Evolutionary conservation across 1,284 basidiomycete genomes (phyloP), one percentile per base, ranked within the genome.

Genomic region (Cutaneotrichosporon cyanovorans): DNA sequence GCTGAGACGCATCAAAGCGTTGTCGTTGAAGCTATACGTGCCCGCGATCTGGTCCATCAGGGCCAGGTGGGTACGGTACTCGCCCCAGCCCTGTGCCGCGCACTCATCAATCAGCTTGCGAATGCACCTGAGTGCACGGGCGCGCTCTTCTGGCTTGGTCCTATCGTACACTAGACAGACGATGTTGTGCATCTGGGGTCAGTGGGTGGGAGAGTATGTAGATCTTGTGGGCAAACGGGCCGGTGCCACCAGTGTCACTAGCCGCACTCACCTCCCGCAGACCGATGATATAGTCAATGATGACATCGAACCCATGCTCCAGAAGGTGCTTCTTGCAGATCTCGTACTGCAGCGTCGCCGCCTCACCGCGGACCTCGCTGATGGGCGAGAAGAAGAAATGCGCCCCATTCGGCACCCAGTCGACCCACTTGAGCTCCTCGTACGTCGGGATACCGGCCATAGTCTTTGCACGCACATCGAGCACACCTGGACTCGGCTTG

Each of bases 71-170:
- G 55, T 55, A 19, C 59, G 47, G 39, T 61, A 61, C 42, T 59
- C 63, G 20, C 62, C 59, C 45, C 53, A 63, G 11, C 63, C 63
- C 7, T 57, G 40, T 23, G 43, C 33, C 4, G 63, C 63, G 3
- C 50, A 54, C 12, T 57, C 57, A 21, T 50, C 41, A 41, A 65
- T 63, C 33, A 54, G 58, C 28, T 43, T 20, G 19, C 49, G 43
- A 22, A 56, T 42, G 40, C 50, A 28, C 22, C 44, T 36, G 22
- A 61, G 40, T 23, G 56, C 49, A n/a, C 39, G 42, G 2, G 42
- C 54, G 6, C 55, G 45, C 25, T 63, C 48, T 12, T 61, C 59
- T 9, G 58, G 50, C 36, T 59, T 56, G 15, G 41, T 37, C n/a
- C 55, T 46, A 40, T 63, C 48, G 45, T 55, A 63, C 28, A 63